Base-by-base conservation (phyloP, 2,329 filamentous ascomycete species). In the Neofusicoccum umdonicola region DNA sequence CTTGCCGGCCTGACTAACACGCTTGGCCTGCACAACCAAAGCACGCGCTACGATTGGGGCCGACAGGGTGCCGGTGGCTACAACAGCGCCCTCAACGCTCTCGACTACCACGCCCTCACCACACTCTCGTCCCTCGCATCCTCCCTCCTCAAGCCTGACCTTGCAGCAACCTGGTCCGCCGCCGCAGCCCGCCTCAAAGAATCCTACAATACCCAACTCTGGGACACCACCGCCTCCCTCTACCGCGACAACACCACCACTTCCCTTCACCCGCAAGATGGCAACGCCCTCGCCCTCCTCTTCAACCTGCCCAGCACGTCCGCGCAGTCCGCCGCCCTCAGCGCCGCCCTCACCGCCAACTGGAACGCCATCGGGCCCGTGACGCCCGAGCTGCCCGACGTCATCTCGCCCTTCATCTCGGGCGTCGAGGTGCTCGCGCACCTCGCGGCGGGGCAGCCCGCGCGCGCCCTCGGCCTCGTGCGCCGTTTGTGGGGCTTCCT, bases 401-500 rank as follows among this genome's bases (percentile, higher is more conserved):
- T 87, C 67, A 79, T 88, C 31, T 84, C 82, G 1, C 83, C 84
- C 0, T 88, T 87, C 71, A 83, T 86, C 58, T 83, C 82, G 6
- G 83, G 81, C 15, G 83, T 87, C 67, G 86, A 89, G 69, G 78
- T 88, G 19, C 83, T 85, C 70, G 85, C 80, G 1, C 86, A 88
- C 68, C 76, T 88, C 4, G 71, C 76, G 0, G 80, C 80, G 0
- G 78, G 80, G 0, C 77, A 81, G 65, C 71, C 85, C 0, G 71
- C 75, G 5, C 82, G 85, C 35, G 85, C 85, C 0, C 74, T 89
- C 0, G 77, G 83, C 4, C 79, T 88, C 12, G 83, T 88, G 34
- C 82, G 84, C 3, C 76, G 76, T 9, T 80, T 78, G 54, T 88
- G 86, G 86, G 86, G 85, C 5, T 87, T 84, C 84, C 87, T 88